Evolutionary conservation across 768 basidiomycete genomes (phyloP).

Genomic region (Termitomyces sp.): DNA sequence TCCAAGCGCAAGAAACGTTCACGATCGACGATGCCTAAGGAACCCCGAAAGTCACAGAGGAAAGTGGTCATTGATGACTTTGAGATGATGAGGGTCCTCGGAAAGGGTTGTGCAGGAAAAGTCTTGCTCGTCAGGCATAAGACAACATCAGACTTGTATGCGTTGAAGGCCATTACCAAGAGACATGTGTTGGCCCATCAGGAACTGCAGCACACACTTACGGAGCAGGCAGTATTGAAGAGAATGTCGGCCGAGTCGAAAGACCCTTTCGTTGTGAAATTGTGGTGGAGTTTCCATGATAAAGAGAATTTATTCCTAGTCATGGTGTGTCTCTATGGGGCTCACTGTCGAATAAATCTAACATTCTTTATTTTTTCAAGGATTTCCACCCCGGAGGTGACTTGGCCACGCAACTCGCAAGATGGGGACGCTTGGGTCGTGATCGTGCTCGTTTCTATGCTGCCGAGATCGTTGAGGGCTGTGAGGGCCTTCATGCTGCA

Average conservation of each 20-base stretch:
- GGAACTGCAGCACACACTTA: conserved; percentile 93
- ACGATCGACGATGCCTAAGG: conserved; percentile 38
- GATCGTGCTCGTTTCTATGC: conserved; percentile 96
- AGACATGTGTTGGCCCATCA: conserved; percentile 95
- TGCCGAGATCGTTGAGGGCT: conserved; percentile 94
- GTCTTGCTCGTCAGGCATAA: conserved; percentile 88
- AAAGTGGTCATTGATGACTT: conserved; percentile 89
- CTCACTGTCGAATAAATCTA: conserved; percentile 9
- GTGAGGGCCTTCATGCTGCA: conserved; percentile 88
- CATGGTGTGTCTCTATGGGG: conserved; percentile 52
- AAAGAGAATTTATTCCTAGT: conserved; percentile 96
- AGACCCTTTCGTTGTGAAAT: conserved; percentile 93
- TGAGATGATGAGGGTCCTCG: conserved; percentile 94
- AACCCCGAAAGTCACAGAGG: conserved; percentile 51
- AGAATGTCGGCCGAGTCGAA: conserved; percentile 84
- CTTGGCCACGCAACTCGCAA: conserved; percentile 93
- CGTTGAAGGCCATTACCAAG: conserved; percentile 97
- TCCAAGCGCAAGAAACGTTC: conserved; percentile 47
- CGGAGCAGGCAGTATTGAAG: conserved; percentile 93
- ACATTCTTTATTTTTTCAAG: conserved; percentile 26
- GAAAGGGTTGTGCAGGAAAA: conserved; percentile 97
- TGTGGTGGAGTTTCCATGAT: conserved; percentile 98
- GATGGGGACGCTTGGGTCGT: conserved; percentile 90
- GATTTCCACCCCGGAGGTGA: conserved; percentile 97
- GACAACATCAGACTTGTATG: conserved; percentile 66